phyloP scores from a whole-genome alignment of 2,329 filamentous ascomycete species.

The Lasiodiplodia sp. region DNA sequence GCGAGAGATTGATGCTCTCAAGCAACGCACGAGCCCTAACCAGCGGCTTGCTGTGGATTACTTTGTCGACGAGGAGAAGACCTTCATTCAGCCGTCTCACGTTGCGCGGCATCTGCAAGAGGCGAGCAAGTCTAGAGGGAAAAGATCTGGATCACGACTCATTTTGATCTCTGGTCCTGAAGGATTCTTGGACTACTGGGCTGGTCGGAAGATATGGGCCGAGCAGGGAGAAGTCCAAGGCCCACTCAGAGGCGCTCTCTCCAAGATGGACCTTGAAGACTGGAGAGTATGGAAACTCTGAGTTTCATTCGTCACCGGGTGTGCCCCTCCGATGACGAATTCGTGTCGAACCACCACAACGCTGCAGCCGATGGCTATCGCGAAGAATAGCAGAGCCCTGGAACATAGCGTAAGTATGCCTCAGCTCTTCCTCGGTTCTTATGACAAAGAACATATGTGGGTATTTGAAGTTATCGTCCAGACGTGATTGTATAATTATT shows the following conservation, averaged over 20 bases:
- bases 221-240: constrained; percentile 78
- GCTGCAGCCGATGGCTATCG: neutral
- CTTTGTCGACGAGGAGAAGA: constrained; percentile 81
- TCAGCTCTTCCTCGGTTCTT: neutral
- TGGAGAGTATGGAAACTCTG: constrained; percentile 68
- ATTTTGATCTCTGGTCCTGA: constrained; percentile 91
- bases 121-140: neutral
- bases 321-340: neutral
- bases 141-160: constrained; percentile 49
- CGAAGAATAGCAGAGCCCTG: no score
- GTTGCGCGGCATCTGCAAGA: constrained; percentile 38
- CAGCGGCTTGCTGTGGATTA: constrained; percentile 65
- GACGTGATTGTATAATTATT: no score
- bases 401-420: no score
- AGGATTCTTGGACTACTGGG: constrained; percentile 83
- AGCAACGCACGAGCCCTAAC: constrained; percentile 50
- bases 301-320: neutral
- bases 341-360: neutral
- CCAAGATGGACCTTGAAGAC: constrained; percentile 62
- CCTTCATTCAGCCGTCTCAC: constrained; percentile 61
- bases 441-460: no score
- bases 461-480: no score
- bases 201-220: constrained; percentile 80
- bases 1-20: constrained; percentile 68
- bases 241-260: constrained; percentile 72